A percentile compares a stretch with the other conserved stretches of the same genome.
Evolutionary conservation across 139 green algal species (phyloP).

Genomic region (Yamagishiella unicocca): DNA sequence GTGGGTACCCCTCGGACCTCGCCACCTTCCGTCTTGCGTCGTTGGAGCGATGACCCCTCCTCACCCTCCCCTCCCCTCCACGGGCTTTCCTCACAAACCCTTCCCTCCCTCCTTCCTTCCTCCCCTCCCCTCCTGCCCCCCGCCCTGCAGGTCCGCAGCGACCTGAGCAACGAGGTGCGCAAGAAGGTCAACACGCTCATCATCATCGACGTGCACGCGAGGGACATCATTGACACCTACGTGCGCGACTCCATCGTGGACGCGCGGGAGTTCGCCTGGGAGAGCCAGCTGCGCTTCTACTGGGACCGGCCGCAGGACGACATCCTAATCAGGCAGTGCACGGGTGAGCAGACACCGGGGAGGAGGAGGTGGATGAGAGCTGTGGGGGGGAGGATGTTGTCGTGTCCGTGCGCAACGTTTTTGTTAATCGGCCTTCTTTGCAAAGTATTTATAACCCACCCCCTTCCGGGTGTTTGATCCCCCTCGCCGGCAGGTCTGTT

Average conservation of each 20-base stretch:
- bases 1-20: no score
- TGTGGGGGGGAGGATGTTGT: no score
- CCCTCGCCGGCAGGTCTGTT: constrained; percentile 67
- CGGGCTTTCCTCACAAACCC: background rate
- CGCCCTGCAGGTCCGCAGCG: constrained; percentile 59
- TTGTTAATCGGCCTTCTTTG: no score
- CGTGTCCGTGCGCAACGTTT: no score
- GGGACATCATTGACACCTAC: constrained; percentile 91
- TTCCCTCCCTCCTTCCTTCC: background rate
- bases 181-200: constrained; percentile 92
- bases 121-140: background rate
- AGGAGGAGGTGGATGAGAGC: background rate
- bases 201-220: constrained; percentile 91
- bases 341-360: constrained; percentile 16
- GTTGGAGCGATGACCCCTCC: no score
- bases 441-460: no score
- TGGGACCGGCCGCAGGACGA: constrained; percentile 84
- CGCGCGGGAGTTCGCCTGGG: constrained; percentile 89
- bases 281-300: constrained; percentile 88
- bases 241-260: constrained; percentile 88
- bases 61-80: no score
- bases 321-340: constrained; percentile 88
- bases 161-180: constrained; percentile 76
- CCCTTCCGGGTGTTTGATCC: background rate
- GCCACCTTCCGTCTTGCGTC: no score